These are phyloP conservation scores for Entomortierella chlamydospora DNA, from an alignment of 192 early-diverging fungal species.

Conservation along the genomic window DNA sequence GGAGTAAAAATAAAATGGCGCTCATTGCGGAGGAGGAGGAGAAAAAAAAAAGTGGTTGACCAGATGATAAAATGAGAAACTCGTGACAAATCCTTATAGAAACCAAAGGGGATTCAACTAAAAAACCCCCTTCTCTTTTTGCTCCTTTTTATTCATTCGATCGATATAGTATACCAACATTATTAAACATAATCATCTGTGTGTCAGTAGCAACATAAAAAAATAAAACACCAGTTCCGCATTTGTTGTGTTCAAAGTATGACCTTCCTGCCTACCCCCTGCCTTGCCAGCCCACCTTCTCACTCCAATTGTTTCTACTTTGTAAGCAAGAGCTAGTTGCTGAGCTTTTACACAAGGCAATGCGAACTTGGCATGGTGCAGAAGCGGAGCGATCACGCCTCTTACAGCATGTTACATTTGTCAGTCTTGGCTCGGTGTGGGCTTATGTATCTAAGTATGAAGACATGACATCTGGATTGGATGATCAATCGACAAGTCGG, in stretches of 20 bases:
- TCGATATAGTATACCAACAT: neutral
- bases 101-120: neutral
- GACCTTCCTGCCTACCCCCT: neutral
- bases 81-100: slow-evolving; percentile 15
- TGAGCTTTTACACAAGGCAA: neutral
- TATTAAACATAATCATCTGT: neutral
- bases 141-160: neutral
- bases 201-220: no score
- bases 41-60: neutral
- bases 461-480: neutral
- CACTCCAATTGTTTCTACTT: neutral
- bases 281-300: no score
- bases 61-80: neutral
- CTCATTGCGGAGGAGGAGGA: neutral
- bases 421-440: neutral
- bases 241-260: neutral
- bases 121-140: neutral
- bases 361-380: neutral
- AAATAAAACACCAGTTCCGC: no score
- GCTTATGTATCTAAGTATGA: neutral
- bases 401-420: neutral
- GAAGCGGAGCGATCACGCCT: neutral
- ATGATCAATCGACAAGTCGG: slow-evolving; percentile 1
- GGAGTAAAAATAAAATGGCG: slow-evolving; percentile 4
- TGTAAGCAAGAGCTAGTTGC: neutral